Conservation (phyloP, 805 yeast genomes). For the Nakazawaea siamensis region DNA sequence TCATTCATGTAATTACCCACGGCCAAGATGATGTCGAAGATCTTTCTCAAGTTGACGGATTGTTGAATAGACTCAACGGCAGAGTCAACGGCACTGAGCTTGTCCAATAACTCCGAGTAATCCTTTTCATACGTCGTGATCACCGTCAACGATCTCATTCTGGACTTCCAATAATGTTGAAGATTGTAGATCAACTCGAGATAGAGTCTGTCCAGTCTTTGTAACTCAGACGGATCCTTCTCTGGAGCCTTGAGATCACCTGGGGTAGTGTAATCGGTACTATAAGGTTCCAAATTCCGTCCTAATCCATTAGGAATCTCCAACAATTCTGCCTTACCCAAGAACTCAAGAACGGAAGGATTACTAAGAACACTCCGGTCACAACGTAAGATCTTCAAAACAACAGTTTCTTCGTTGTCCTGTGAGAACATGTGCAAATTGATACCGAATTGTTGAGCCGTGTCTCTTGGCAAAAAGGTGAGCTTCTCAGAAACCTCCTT, state of each 20-base stretch:
- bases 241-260: constrained; percentile 32
- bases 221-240: constrained; percentile 48
- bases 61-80: constrained; percentile 45
- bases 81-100: constrained; percentile 49
- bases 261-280: constrained; percentile 34
- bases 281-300: constrained; percentile 55
- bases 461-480: constrained; percentile 56
- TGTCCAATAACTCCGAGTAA: constrained; percentile 49
- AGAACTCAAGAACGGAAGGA: constrained; percentile 57
- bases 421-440: constrained; percentile 58
- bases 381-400: constrained; percentile 49
- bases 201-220: constrained; percentile 63
- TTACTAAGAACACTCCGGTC: constrained; percentile 46
- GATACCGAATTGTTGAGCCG: constrained; percentile 75
- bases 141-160: constrained; percentile 55
- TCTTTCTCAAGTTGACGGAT: constrained; percentile 46
- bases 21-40: constrained; percentile 58
- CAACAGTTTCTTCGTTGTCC: constrained; percentile 44
- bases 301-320: constrained; percentile 50
- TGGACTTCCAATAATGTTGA: constrained; percentile 62
- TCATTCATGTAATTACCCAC: constrained; percentile 81
- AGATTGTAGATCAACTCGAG: constrained; percentile 61
- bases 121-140: constrained; percentile 55
- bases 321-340: constrained; percentile 55
- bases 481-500: constrained; percentile 29